Evolutionary conservation across 1,284 basidiomycete genomes (phyloP).

Genomic region (Melampsora abietis-canadensis): DNA sequence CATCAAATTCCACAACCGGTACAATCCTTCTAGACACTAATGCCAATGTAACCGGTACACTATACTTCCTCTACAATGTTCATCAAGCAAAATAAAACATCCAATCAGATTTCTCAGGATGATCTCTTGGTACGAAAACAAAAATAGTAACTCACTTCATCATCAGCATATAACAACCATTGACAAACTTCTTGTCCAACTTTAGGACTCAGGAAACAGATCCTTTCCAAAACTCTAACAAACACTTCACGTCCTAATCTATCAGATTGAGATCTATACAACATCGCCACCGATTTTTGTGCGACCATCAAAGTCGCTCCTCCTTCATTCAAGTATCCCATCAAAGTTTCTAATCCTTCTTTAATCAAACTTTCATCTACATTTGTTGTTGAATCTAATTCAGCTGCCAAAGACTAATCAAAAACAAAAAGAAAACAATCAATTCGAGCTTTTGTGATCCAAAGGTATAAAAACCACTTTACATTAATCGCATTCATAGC

Average conservation of each 20-base stretch:
- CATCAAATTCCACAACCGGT: constrained; percentile 74
- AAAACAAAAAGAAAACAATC: too few relatives aligned
- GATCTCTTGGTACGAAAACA: constrained; percentile 56
- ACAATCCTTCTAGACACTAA: constrained; percentile 80
- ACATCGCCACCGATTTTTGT: constrained; percentile 54
- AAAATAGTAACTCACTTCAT: constrained; percentile 59
- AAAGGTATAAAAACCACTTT: too few relatives aligned
- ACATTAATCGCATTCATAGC: too few relatives aligned
- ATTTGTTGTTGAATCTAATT: constrained; percentile 19
- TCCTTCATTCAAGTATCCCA: constrained; percentile 14
- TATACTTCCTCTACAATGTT: constrained; percentile 73
- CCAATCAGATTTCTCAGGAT: too few relatives aligned
- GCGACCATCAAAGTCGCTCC: constrained; percentile 56
- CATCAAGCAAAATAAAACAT: not conserved
- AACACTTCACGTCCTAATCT: constrained; percentile 80
- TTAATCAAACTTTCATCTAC: not conserved
- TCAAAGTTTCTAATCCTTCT: constrained; percentile 64
- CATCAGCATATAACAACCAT: constrained; percentile 95
- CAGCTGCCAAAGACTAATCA: constrained; percentile 12
- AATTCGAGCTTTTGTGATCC: too few relatives aligned
- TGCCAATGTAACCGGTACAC: constrained; percentile 86
- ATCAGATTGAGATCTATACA: constrained; percentile 55
- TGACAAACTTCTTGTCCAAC: constrained; percentile 94
- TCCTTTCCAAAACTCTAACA: constrained; percentile 77
- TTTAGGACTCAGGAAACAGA: constrained; percentile 84